Percentiles rank a stretch among this genome's conserved stretches.
Conservation (phyloP, 495 filamentous ascomycete genomes). For the Neurospora discreta region DNA sequence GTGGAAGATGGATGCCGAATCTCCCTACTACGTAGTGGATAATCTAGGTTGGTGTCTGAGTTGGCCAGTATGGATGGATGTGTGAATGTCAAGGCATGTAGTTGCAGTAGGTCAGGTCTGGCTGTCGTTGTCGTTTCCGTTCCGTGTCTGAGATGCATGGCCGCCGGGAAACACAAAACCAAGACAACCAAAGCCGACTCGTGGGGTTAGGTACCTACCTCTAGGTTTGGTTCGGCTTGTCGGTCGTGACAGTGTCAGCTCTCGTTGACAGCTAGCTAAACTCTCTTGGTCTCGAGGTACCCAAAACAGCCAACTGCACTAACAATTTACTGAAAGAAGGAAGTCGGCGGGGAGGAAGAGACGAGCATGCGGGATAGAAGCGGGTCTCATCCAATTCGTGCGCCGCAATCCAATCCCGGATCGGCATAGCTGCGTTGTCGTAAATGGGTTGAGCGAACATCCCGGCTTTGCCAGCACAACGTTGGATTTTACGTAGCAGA, state of each 20-base stretch:
- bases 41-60: conserved; percentile 14
- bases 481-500: neutral
- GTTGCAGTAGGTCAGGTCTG: neutral
- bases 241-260: conserved; percentile 8
- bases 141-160: conserved; percentile 20
- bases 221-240: no score
- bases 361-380: conserved; percentile 20
- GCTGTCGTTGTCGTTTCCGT: neutral
- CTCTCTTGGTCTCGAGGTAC: neutral
- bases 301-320: neutral
- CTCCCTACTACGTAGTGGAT: neutral
- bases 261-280: neutral
- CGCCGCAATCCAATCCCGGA: conserved; percentile 1
- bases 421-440: neutral
- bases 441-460: neutral
- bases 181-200: conserved; percentile 24
- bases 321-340: conserved; percentile 1
- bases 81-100: conserved; percentile 1
- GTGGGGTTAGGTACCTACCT: conserved; percentile 28
- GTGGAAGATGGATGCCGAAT: neutral
- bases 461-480: neutral
- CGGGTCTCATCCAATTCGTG: conserved; percentile 14
- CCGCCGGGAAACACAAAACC: conserved; percentile 15
- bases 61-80: conserved; percentile 7
- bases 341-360: conserved; percentile 21